A percentile compares a stretch with the other conserved stretches of the same genome.
Conservation (phyloP, 2,329 filamentous ascomycete species). For the Colletotrichum sp. region DNA sequence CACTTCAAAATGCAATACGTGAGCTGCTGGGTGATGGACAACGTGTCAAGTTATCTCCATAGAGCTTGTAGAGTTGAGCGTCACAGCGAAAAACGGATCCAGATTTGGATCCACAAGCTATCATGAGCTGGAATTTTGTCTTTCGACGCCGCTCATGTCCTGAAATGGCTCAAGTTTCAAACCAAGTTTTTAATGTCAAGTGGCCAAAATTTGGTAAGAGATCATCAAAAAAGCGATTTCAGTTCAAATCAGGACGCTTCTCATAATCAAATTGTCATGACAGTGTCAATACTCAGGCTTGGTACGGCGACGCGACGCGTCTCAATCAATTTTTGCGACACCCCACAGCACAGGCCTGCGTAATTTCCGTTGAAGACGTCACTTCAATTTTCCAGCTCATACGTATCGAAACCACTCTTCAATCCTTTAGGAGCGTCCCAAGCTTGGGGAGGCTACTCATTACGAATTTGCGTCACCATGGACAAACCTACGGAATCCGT, state of each 20-base stretch:
- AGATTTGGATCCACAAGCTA: background rate
- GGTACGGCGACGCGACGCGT: background rate
- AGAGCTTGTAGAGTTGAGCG: background rate
- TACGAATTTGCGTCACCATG: background rate
- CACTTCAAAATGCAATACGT: background rate
- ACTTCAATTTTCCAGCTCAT: background rate
- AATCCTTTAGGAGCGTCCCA: fast-evolving
- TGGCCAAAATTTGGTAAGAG: background rate
- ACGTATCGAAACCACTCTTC: background rate
- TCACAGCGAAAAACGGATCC: background rate
- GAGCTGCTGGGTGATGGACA: background rate
- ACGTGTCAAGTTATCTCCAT: background rate
- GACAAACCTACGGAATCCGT: fast-evolving
- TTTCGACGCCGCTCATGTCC: background rate
- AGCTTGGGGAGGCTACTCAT: background rate
- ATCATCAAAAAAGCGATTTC: background rate
- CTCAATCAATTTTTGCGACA: background rate
- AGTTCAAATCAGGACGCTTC: background rate
- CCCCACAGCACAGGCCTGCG: background rate
- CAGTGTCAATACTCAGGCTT: background rate
- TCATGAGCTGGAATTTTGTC: background rate
- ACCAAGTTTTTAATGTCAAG: fast-evolving
- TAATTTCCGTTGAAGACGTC: background rate
- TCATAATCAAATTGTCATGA: background rate
- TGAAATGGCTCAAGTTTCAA: background rate